These are phyloP conservation scores for Leccinum disarticulatum DNA, from an alignment of 768 basidiomycete species.

Conservation along the genomic window DNA sequence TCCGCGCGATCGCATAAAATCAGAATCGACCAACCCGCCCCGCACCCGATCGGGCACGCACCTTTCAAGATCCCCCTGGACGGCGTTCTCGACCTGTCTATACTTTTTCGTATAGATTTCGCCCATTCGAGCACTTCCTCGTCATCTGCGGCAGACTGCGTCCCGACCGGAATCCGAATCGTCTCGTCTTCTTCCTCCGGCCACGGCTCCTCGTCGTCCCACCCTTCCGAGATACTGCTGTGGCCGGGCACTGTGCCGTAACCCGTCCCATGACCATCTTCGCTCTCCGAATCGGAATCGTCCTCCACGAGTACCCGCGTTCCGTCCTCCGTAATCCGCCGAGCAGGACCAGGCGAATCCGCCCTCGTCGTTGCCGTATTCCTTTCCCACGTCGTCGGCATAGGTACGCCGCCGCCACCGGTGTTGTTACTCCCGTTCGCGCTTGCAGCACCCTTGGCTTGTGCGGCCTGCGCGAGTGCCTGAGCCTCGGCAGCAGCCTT, in stretches of 20 bases:
- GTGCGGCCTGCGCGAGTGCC: conserved; percentile 23
- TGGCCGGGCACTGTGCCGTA: conserved; percentile 36
- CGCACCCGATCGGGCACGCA: conserved; percentile 19
- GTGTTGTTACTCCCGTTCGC: conserved; percentile 27
- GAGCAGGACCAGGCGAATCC: conserved; percentile 44
- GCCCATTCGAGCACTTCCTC: conserved; percentile 78
- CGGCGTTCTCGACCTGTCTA: conserved; percentile 65
- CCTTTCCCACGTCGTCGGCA: conserved; percentile 75
- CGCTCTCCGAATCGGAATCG: conserved; percentile 61
- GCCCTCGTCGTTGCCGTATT: conserved; percentile 65
- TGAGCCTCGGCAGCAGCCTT: conserved; percentile 34
- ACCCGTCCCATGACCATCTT: conserved; percentile 44
- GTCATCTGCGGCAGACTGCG: conserved; percentile 35
- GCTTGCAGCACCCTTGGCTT: conserved; percentile 23
- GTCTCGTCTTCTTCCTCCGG: conserved; percentile 73
- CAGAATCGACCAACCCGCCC: conserved; percentile 9
- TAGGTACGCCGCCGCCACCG: conserved; percentile 31
- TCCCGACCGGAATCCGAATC: conserved; percentile 43
- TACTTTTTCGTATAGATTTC: conserved; percentile 64
- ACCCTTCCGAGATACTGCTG: conserved; percentile 57
- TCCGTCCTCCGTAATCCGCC: conserved; percentile 63
- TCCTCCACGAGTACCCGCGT: conserved; percentile 66
- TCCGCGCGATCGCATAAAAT: not conserved
- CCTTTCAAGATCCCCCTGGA: conserved; percentile 87
- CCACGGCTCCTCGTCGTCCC: conserved; percentile 83